Conservation (phyloP, 2,329 filamentous ascomycete species). For the Sclerotiophoma versabilis region DNA sequence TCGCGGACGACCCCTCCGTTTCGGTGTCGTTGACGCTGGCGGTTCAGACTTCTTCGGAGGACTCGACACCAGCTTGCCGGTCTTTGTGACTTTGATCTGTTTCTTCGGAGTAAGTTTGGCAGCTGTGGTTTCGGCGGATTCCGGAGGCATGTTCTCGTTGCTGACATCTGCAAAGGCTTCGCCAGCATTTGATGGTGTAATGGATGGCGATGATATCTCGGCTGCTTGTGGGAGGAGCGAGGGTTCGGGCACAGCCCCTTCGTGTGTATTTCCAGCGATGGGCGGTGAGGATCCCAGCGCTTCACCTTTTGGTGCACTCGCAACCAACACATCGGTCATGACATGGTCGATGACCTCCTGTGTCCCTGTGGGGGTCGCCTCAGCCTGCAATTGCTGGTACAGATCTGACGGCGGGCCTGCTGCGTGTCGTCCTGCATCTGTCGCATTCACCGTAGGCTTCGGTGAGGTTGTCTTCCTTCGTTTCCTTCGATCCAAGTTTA, state of each 20-base stretch:
- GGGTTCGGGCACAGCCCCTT: not conserved
- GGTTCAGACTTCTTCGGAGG: slow-evolving; percentile 41
- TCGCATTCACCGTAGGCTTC: not conserved
- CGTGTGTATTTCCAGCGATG: not conserved
- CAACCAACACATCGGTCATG: slow-evolving; percentile 3
- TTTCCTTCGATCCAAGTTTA: slow-evolving; percentile 45
- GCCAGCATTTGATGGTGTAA: slow-evolving; percentile 1
- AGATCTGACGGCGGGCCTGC: slow-evolving; percentile 24
- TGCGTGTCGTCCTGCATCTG: not conserved
- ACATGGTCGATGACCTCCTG: slow-evolving; percentile 12
- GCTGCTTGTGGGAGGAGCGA: slow-evolving; percentile 8
- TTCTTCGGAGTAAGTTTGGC: slow-evolving; percentile 37
- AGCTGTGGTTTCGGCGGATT: not conserved
- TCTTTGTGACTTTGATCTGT: slow-evolving; percentile 52
- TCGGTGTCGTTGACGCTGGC: slow-evolving; percentile 56
- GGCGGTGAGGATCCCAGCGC: not conserved
- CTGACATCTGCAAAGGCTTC: not conserved
- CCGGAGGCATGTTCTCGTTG: not conserved
- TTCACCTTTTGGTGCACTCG: not conserved
- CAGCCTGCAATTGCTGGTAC: slow-evolving; percentile 39
- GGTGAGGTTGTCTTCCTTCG: slow-evolving; percentile 49
- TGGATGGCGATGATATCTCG: not conserved
- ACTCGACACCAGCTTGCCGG: slow-evolving; percentile 56
- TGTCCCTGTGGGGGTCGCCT: slow-evolving; percentile 20
- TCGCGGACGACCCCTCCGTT: slow-evolving; percentile 13